Conservation (phyloP, 768 basidiomycete genomes). For the Boletus vinaceobasis region DNA sequence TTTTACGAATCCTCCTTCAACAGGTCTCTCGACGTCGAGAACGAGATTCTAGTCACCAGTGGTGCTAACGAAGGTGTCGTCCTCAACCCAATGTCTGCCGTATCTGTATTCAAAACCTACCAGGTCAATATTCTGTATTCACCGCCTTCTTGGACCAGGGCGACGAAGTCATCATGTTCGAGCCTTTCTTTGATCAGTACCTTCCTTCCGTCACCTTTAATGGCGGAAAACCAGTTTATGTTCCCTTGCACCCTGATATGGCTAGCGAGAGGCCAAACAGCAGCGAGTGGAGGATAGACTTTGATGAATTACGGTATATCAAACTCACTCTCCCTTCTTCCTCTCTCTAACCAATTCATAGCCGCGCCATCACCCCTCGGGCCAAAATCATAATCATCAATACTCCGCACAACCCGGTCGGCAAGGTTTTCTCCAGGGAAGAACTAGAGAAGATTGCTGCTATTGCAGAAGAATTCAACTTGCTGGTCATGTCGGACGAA, state of each 20-base stretch:
- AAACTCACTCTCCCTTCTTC: not conserved
- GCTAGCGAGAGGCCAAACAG: conserved; percentile 49
- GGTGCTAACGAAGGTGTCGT: conserved; percentile 91
- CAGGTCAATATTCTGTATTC: conserved; percentile 89
- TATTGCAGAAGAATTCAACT: conserved; percentile 87
- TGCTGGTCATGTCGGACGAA: conserved; percentile 94
- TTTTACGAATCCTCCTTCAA: conserved; percentile 70
- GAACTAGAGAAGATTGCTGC: conserved; percentile 86
- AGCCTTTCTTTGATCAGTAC: conserved; percentile 98
- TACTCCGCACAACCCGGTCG: conserved; percentile 97
- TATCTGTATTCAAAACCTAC: conserved; percentile 1
- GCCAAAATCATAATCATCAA: conserved; percentile 96
- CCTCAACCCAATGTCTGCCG: not conserved
- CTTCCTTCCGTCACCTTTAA: conserved; percentile 92
- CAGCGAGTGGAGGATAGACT: conserved; percentile 85
- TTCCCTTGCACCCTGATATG: conserved; percentile 89
- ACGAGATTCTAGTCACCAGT: conserved; percentile 90
- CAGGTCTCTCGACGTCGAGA: conserved; percentile 74
- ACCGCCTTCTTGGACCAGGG: conserved; percentile 87
- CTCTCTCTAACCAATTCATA: conserved; percentile 25
- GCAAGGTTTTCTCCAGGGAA: conserved; percentile 84
- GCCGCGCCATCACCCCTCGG: conserved; percentile 79
- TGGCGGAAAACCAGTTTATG: conserved; percentile 88
- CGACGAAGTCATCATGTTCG: conserved; percentile 98
- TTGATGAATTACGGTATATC: conserved; percentile 77